phyloP scores from a whole-genome alignment of 306 rosid genomes.

The Quercus rubra region DNA sequence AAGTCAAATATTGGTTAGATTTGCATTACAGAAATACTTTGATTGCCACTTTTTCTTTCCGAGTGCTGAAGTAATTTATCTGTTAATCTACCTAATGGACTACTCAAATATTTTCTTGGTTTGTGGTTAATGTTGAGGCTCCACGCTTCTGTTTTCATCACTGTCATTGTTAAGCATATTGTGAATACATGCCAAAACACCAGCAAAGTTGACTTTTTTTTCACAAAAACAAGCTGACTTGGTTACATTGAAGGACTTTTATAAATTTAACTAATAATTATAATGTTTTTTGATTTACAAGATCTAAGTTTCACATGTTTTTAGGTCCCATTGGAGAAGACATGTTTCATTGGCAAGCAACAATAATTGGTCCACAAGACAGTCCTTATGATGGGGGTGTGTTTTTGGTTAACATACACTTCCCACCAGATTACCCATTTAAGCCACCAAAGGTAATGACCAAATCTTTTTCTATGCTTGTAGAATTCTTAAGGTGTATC shows the following conservation, averaged over 20 bases:
- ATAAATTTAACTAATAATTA: too few species aligned
- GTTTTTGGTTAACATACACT: conserved; percentile 40
- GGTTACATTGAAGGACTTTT: too few species aligned
- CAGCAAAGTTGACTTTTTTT: too few species aligned
- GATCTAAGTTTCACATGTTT: background rate
- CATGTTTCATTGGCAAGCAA: conserved; percentile 58
- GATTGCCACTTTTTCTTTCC: background rate
- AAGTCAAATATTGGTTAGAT: background rate
- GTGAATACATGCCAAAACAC: background rate
- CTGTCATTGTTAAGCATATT: background rate
- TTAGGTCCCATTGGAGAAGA: conserved; percentile 52
- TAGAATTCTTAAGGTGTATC: conserved; percentile 2
- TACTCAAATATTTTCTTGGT: background rate
- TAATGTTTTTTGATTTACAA: too few species aligned
- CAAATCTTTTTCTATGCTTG: background rate
- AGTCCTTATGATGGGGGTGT: conserved; percentile 55
- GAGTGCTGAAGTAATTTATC: background rate
- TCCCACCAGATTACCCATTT: conserved; percentile 60
- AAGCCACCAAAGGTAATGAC: conserved; percentile 51
- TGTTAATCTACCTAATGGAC: too few species aligned
- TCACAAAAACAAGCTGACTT: too few species aligned
- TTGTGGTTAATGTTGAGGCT: background rate
- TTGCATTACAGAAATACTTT: background rate
- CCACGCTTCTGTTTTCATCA: background rate
- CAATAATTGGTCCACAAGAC: conserved; percentile 50